Evolutionary conservation across 2,329 filamentous ascomycete genomes (phyloP).

Genomic region (Colletotrichum tofieldiae): DNA sequence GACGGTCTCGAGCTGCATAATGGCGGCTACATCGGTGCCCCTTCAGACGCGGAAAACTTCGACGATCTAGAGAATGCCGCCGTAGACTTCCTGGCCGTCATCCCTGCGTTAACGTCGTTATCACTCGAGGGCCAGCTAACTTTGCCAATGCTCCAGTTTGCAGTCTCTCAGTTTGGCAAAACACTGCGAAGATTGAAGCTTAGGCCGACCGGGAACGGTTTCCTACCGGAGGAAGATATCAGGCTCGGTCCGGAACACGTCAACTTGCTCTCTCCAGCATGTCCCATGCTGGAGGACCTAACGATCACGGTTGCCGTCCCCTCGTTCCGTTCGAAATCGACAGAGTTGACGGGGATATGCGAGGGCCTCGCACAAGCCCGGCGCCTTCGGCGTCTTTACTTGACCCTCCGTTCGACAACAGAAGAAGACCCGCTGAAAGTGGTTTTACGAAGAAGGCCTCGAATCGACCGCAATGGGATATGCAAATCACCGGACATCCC

Average conservation of each 20-base stretch:
- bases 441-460: constrained; percentile 7
- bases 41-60: not conserved
- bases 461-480: not conserved
- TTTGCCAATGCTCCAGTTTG: constrained; percentile 1
- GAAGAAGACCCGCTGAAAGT: not conserved
- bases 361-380: not conserved
- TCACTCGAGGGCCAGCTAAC: constrained; percentile 8
- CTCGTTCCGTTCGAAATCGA: not conserved
- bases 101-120: constrained; percentile 1
- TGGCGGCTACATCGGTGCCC: not conserved
- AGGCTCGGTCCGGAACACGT: constrained; percentile 2
- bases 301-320: not conserved
- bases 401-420: not conserved
- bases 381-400: constrained; percentile 7
- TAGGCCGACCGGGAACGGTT: not conserved
- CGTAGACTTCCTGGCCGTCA: constrained; percentile 3
- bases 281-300: constrained; percentile 3
- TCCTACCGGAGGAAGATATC: not conserved
- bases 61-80: not conserved
- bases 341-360: not conserved
- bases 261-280: not conserved
- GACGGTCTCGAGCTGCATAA: constrained; percentile 7
- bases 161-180: not conserved
- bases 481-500: not conserved
- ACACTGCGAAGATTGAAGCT: constrained; percentile 10